Percentiles rank a stretch among this genome's conserved stretches.
These are phyloP conservation scores for Luvunga scandens DNA, from an alignment of 345 rosid species.

Conservation along the genomic window DNA sequence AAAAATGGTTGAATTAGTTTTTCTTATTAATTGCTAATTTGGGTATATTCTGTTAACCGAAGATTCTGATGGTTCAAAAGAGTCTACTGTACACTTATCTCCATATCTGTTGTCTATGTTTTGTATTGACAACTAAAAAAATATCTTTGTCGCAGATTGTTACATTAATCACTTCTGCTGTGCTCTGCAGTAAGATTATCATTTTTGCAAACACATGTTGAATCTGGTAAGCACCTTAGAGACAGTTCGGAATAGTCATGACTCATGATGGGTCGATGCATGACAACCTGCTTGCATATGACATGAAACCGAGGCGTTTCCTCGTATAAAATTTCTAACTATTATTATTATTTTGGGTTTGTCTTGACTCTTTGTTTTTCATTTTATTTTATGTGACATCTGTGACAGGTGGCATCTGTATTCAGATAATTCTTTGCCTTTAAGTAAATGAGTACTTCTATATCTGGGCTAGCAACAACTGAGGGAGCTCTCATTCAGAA, in stretches of 20 bases:
- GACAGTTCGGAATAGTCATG: background rate
- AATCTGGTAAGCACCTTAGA: background rate
- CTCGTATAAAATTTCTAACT: background rate
- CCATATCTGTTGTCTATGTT: too few relatives aligned
- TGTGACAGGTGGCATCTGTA: background rate
- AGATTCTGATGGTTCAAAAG: too few relatives aligned
- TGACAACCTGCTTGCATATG: background rate
- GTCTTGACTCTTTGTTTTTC: background rate
- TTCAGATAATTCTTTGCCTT: background rate
- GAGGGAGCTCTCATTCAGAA: conserved; percentile 23
- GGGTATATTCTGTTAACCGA: too few relatives aligned
- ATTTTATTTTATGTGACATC: background rate
- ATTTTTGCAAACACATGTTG: background rate
- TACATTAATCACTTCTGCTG: background rate
- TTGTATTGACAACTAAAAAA: too few relatives aligned
- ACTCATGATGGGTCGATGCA: background rate
- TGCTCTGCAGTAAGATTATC: too few relatives aligned
- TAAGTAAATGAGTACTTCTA: background rate
- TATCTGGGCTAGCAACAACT: background rate
- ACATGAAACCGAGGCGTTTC: too few relatives aligned
- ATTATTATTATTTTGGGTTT: background rate
- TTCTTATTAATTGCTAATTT: too few relatives aligned
- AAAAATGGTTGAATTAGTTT: too few relatives aligned
- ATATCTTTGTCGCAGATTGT: too few relatives aligned
- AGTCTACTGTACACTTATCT: too few relatives aligned